Conservation (phyloP, 352 stramenopile genomes). For the Peronospora farinosa region DNA sequence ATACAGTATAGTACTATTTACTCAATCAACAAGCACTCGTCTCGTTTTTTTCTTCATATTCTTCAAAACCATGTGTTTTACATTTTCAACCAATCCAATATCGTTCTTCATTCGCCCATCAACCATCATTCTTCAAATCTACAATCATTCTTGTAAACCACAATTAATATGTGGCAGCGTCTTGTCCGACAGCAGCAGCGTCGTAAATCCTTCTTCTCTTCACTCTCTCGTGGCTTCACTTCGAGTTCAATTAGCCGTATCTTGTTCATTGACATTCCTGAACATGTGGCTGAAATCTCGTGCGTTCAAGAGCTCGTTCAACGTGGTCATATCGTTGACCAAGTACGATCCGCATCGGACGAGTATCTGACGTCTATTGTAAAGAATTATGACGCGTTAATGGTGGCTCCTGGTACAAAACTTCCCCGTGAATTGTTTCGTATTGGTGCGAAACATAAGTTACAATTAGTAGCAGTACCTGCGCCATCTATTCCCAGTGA, state of each 20-base stretch:
- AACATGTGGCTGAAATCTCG: conserved; percentile 38
- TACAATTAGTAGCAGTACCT: conserved; percentile 54
- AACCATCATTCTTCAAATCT: too few relatives aligned
- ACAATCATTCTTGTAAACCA: too few relatives aligned
- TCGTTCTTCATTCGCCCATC: too few relatives aligned
- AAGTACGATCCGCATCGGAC: conserved; percentile 32
- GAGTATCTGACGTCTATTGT: conserved; percentile 30
- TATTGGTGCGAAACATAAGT: conserved; percentile 33
- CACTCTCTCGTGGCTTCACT: conserved; percentile 15
- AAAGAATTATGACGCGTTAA: conserved; percentile 53
- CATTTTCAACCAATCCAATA: conserved; percentile 3
- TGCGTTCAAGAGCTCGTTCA: conserved; percentile 68
- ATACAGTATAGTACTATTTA: too few relatives aligned
- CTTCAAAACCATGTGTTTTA: too few relatives aligned
- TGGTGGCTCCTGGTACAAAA: conserved; percentile 46
- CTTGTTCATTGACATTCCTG: conserved; percentile 56
- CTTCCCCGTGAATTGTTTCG: conserved; percentile 41
- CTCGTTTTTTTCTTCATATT: too few relatives aligned
- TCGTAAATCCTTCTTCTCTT: background rate
- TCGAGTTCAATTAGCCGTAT: conserved; percentile 27
- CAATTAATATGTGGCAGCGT: conserved; percentile 1
- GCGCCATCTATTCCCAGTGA: conserved; percentile 52
- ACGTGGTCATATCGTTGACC: conserved; percentile 57
- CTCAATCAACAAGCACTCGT: too few relatives aligned
- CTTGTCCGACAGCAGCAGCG: conserved; percentile 11